These are phyloP conservation scores for Aspergillus biplanus DNA, from an alignment of 495 filamentous ascomycete genomes.

Conservation along the genomic window DNA sequence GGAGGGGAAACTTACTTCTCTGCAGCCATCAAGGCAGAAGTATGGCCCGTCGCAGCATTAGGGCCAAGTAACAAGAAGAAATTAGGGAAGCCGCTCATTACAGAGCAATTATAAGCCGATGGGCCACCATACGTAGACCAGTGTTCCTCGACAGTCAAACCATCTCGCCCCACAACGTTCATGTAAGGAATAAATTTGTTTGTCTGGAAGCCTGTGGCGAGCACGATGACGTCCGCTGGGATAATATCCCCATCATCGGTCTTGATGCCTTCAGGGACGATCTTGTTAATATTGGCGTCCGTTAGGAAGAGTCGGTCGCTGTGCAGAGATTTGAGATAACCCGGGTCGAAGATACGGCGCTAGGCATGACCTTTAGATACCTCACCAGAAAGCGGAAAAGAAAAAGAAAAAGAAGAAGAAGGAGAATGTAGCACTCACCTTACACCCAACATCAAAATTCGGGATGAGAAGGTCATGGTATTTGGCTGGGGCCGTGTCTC, in stretches of 20 bases:
- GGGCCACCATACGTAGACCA: constrained; percentile 52
- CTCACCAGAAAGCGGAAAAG: not conserved
- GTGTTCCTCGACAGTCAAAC: constrained; percentile 42
- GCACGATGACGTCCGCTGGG: constrained; percentile 54
- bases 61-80: constrained; percentile 62
- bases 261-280: constrained; percentile 29
- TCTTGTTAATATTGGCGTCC: constrained; percentile 23
- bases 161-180: constrained; percentile 43
- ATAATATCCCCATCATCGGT: constrained; percentile 33
- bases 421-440: constrained; percentile 20
- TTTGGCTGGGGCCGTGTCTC: constrained; percentile 49
- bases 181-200: constrained; percentile 43
- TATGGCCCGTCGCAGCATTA: constrained; percentile 61
- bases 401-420: not conserved
- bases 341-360: constrained; percentile 45
- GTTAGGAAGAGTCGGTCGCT: constrained; percentile 49
- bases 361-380: not conserved
- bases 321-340: constrained; percentile 48
- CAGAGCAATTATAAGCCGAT: constrained; percentile 57
- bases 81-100: constrained; percentile 60
- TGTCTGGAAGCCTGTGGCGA: constrained; percentile 55
- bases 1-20: constrained; percentile 43
- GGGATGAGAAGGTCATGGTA: constrained; percentile 60
- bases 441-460: constrained; percentile 58
- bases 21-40: constrained; percentile 52